phyloP scores from a whole-genome alignment of 768 basidiomycete genomes.

The Trametes elegans region DNA sequence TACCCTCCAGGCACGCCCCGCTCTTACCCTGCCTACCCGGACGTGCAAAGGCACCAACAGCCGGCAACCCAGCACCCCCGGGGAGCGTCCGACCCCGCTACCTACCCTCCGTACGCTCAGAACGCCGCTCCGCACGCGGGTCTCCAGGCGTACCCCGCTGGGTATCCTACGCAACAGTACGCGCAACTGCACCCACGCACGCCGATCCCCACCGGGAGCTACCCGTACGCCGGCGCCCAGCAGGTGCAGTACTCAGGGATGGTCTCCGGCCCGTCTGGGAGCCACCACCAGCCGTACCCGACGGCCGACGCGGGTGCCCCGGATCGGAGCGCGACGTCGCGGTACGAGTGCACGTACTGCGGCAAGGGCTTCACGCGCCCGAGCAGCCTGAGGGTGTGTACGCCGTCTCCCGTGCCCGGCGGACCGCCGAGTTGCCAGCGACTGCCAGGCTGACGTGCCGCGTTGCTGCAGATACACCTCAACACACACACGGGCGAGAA shows the following conservation, averaged over 20 bases:
- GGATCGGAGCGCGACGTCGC: conserved; percentile 38
- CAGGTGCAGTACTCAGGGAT: conserved; percentile 45
- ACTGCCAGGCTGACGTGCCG: background rate
- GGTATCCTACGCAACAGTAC: conserved; percentile 5
- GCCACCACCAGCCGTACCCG: conserved; percentile 11
- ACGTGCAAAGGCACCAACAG: conserved; percentile 7
- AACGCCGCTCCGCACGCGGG: conserved; percentile 11
- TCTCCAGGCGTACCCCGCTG: conserved; percentile 13
- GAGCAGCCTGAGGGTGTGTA: conserved; percentile 71
- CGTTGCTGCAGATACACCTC: conserved; percentile 62
- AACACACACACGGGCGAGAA: conserved; percentile 86
- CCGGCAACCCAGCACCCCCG: conserved; percentile 19
- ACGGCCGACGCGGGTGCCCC: conserved; percentile 14
- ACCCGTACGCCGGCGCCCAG: conserved; percentile 36
- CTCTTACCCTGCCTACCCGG: conserved; percentile 10
- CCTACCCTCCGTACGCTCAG: conserved; percentile 14
- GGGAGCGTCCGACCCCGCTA: conserved; percentile 17
- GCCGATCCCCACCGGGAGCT: conserved; percentile 25
- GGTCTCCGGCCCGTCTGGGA: conserved; percentile 17
- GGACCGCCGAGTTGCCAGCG: no score
- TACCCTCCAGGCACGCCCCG: conserved; percentile 15
- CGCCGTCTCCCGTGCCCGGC: background rate
- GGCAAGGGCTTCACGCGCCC: conserved; percentile 81
- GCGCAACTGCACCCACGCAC: conserved; percentile 11
- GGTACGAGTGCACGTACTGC: conserved; percentile 78